These are phyloP conservation scores for Zoysia japonica DNA, from an alignment of 176 grass and related monocot species.

Conservation along the genomic window DNA sequence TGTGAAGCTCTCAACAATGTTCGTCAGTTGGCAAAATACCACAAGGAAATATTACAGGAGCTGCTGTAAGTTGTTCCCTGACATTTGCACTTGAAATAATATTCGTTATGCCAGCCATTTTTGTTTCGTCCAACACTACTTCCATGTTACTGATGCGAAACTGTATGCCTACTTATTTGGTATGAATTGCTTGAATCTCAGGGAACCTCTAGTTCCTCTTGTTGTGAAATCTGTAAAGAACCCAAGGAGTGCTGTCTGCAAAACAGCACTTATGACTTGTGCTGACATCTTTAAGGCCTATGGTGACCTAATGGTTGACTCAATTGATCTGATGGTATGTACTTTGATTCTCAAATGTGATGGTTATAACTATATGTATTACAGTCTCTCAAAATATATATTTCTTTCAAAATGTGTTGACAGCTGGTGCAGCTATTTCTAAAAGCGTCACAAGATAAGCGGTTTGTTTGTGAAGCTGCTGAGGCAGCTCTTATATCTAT, in stretches of 20 bases:
- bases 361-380: constrained; percentile 2
- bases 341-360: constrained; percentile 16
- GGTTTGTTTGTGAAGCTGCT: constrained; percentile 95
- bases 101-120: neutral
- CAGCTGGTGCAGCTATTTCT: constrained; percentile 86
- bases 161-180: neutral
- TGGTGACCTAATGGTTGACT: constrained; percentile 68
- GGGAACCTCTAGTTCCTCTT: constrained; percentile 67
- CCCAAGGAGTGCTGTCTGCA: constrained; percentile 95
- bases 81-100: neutral
- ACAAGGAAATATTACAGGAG: constrained; percentile 78
- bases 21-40: constrained; percentile 74
- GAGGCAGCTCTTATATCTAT: constrained; percentile 74
- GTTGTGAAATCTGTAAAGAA: constrained; percentile 93
- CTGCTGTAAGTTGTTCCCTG: constrained; percentile 63
- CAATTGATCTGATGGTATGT: constrained; percentile 74
- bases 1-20: constrained; percentile 94
- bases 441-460: constrained; percentile 97
- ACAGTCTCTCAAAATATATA: constrained; percentile 22
- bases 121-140: constrained; percentile 7
- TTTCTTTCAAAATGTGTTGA: constrained; percentile 30
- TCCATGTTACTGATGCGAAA: constrained; percentile 2
- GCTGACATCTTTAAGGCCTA: constrained; percentile 89
- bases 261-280: constrained; percentile 91
- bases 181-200: constrained; percentile 39